Base-by-base conservation (phyloP, 1,284 basidiomycete species). In the Ceratobasidium sp. region DNA sequence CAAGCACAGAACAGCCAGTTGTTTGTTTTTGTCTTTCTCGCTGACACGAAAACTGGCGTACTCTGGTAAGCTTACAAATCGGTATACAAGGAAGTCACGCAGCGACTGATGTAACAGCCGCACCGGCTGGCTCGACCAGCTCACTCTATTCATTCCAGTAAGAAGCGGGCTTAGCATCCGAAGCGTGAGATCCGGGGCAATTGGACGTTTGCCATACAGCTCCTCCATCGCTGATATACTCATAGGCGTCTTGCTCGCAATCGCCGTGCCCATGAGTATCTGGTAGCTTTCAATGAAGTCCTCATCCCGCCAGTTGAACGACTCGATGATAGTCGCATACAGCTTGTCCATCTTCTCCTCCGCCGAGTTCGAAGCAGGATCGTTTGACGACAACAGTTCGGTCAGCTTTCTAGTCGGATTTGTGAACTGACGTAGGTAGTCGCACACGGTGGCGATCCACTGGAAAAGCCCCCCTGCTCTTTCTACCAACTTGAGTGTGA, bases 401-500 rank as follows among this genome's bases (percentile, higher is more conserved):
- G 59, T 26, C n/a, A 78, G 72, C 53, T 75, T 73, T 53, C 60
- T 72, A n/a, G 72, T 71, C 14, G 76, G 77, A 53, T 71, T 21
- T 3, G 46, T 26, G 8, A 65, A 36, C 14, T 18, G 34, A 16
- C 32, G 18, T 3, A 79, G 53, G 55, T 76, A 76, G 23, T 75
- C 72, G 32, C 50, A 74, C 3, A 76, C 72, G 5, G 76, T 77
- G 2, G 74, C 75, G 36, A 75, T 75, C 77, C 77, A 78, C 16
- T 77, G 70, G 72, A 79, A 78, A 5, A 78, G 62, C 12, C 78
- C 78, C 21, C 71, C 77, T n/a, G 77, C 74, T n/a, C n/a, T n/a
- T n/a, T n/a, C n/a, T n/a, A n/a, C n/a, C n/a, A n/a, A n/a, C 45
- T 70, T 72, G n/a, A 28, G 16, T 3, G 39, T 39, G 30, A 77